Evolutionary conservation across 2,329 filamentous ascomycete species (phyloP), one percentile per base, ranked within the genome.

Genomic region (Neurospora crassa): DNA sequence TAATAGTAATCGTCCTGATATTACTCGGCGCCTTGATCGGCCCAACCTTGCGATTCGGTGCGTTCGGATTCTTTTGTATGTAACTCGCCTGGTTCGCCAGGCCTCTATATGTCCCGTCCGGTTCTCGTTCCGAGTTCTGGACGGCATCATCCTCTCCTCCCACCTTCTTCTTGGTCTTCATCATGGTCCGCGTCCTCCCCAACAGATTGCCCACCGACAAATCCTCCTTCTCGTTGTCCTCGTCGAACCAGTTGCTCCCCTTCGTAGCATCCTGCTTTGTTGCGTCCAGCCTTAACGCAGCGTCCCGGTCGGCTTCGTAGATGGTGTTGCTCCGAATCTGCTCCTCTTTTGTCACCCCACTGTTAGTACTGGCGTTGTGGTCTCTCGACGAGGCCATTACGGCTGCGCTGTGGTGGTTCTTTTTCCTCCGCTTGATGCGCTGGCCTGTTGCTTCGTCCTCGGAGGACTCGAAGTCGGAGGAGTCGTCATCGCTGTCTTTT

Each of bases 21-120:
- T 98, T 98, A 1, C 92, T 92, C 0, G 95, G 87, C 1, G 92
- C 91, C 81, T 97, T 97, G 73, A 96, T 87, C 0, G 96, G 96
- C 0, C 96, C 96, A 40, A 97, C 91, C 43, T 88, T 85, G 74
- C 89, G 87, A 40, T 82, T 83, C 2, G 90, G 88, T 8, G 91
- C 90, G 78, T 96, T 87, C 20, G 92, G 90, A 76, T 95, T 95
- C 83, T 91, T 94, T 76, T 91, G 88, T 73, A 97, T 92, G 79
- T 94, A 95, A 4, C 85, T 90, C 2, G 87, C 85, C 77, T 91
- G 90, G 75, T 90, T 92, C 69, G 91, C 89, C 2, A 91, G 83
- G 67, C 93, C 92, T 78, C 90, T 93, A 82, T 96, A 96, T 16
- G 87, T 92, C 24, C 92, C 92, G 71, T 92, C 89, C 2, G 83